A percentile compares a stretch with the other conserved stretches of the same genome.
phyloP scores from a whole-genome alignment of 805 yeast species.

The Candida tallmaniae region DNA sequence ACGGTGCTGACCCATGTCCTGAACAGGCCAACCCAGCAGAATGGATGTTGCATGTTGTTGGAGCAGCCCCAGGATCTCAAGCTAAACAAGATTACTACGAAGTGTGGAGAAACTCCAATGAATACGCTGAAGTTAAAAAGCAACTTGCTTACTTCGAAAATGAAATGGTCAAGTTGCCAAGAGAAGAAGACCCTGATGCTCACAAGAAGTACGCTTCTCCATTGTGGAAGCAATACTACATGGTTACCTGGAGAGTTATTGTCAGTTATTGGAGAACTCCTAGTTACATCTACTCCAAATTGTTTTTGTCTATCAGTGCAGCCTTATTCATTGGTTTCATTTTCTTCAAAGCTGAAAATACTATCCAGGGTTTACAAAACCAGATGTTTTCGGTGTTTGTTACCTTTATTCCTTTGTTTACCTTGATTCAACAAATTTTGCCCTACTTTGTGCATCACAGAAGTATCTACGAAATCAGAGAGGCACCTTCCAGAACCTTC shows the following conservation, averaged over 20 bases:
- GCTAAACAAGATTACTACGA: constrained; percentile 69
- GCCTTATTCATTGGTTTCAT: constrained; percentile 70
- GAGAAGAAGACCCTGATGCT: constrained; percentile 22
- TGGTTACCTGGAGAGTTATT: constrained; percentile 22
- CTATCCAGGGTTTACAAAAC: constrained; percentile 64
- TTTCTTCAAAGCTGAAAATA: constrained; percentile 57
- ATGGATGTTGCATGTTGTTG: constrained; percentile 87
- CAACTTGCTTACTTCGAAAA: constrained; percentile 64
- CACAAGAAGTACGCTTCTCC: constrained; percentile 27
- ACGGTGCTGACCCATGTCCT: constrained; percentile 55
- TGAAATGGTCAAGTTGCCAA: constrained; percentile 31
- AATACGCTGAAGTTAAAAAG: constrained; percentile 50
- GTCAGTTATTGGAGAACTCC: constrained; percentile 53
- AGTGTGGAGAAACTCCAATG: constrained; percentile 71
- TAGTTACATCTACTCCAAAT: constrained; percentile 57
- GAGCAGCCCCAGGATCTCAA: constrained; percentile 78
- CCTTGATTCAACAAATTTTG: constrained; percentile 37
- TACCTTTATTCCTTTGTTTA: constrained; percentile 35
- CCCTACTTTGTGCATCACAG: constrained; percentile 43
- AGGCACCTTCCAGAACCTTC: constrained; percentile 41
- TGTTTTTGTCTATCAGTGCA: constrained; percentile 48
- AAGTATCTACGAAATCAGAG: constrained; percentile 45
- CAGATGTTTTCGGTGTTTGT: constrained; percentile 52
- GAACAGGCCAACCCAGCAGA: constrained; percentile 46
- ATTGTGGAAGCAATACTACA: constrained; percentile 29